These are phyloP conservation scores for Lasiosphaeria miniovina DNA, from an alignment of 495 filamentous ascomycete genomes.

Conservation along the genomic window DNA sequence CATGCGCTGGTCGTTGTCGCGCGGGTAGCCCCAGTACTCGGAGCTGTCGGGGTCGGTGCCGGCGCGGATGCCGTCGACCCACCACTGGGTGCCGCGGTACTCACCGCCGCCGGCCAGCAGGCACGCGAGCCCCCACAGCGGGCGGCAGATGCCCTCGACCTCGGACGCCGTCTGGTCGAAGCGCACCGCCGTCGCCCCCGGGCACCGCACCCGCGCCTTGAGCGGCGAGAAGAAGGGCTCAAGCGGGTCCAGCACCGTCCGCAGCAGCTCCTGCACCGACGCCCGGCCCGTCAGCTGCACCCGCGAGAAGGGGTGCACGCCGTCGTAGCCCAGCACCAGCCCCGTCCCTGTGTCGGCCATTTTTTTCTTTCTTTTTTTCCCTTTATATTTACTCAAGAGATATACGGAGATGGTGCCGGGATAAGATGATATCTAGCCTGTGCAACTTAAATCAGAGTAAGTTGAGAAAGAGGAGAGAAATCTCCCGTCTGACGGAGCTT, in stretches of 20 bases:
- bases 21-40: constrained; percentile 72
- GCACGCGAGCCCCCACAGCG: constrained; percentile 70
- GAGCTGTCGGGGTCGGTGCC: constrained; percentile 63
- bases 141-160: constrained; percentile 71
- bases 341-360: constrained; percentile 35
- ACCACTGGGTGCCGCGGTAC: constrained; percentile 60
- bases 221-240: constrained; percentile 60
- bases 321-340: constrained; percentile 49
- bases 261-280: constrained; percentile 57
- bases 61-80: constrained; percentile 62
- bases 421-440: not conserved
- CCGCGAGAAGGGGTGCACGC: constrained; percentile 48
- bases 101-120: constrained; percentile 62
- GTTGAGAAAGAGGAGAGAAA: not conserved
- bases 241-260: constrained; percentile 60
- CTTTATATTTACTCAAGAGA: not conserved
- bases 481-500: too few species aligned
- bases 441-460: not conserved
- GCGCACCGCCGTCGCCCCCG: constrained; percentile 62
- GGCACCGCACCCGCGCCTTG: constrained; percentile 55
- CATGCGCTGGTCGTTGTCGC: constrained; percentile 78
- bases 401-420: not conserved
- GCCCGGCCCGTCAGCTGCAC: constrained; percentile 45
- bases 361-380: not conserved
- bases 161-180: constrained; percentile 75